A percentile compares a stretch with the other conserved stretches of the same genome.
Evolutionary conservation across 306 rosid genomes (phyloP).

Genomic region (Cucurbita moschata): DNA sequence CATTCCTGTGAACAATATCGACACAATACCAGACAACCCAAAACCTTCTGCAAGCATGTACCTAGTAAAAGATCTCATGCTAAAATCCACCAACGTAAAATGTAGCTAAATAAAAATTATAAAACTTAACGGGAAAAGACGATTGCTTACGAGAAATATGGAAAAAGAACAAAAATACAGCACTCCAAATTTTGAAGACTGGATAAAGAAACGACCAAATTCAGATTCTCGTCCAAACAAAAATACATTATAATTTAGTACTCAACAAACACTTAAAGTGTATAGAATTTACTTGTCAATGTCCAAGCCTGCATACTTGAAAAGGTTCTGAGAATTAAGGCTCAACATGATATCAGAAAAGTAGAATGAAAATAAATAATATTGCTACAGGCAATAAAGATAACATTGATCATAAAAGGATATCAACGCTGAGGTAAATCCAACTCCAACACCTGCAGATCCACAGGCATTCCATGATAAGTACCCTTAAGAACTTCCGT

Average conservation of each 20-base stretch:
- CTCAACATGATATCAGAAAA: slow-evolving; percentile 7
- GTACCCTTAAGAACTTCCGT: slow-evolving; percentile 2
- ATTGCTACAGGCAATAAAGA: slow-evolving; percentile 4
- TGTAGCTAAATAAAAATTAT: neutral
- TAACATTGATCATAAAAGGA: slow-evolving; percentile 44
- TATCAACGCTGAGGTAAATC: slow-evolving; percentile 95
- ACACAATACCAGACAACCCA: slow-evolving; percentile 91
- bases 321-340: slow-evolving; percentile 79
- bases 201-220: slow-evolving; percentile 20
- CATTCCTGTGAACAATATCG: slow-evolving; percentile 92
- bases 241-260: neutral
- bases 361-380: slow-evolving; percentile 5
- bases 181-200: slow-evolving; percentile 98
- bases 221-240: neutral
- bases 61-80: slow-evolving; percentile 22
- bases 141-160: slow-evolving; percentile 84
- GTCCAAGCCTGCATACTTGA: slow-evolving; percentile 98
- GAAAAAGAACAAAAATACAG: slow-evolving; percentile 94
- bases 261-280: slow-evolving; percentile 6
- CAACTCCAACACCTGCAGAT: slow-evolving; percentile 92
- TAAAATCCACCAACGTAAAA: slow-evolving; percentile 7
- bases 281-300: slow-evolving; percentile 70
- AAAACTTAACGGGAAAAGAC: slow-evolving; percentile 11
- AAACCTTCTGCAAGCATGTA: slow-evolving; percentile 98
- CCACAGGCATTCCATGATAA: slow-evolving; percentile 17